These are phyloP conservation scores for Vicia faba DNA, from an alignment of 306 rosid species.

Conservation along the genomic window DNA sequence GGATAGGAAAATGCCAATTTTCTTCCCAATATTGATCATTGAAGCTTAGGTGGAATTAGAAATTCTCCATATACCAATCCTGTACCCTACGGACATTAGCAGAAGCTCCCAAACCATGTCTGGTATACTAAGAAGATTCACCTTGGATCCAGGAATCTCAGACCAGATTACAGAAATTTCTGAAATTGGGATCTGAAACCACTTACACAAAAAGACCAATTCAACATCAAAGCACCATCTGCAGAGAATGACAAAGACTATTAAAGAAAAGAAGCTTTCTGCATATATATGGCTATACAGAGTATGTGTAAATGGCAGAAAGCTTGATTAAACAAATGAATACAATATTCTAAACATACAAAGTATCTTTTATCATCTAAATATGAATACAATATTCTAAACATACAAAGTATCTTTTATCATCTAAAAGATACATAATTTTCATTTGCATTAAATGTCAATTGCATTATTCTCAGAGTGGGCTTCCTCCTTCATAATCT, in stretches of 20 bases:
- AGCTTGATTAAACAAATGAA: constrained; percentile 13
- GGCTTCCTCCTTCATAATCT: too few relatives aligned
- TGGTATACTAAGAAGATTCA: constrained; percentile 84
- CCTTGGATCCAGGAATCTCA: constrained; percentile 99
- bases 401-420: constrained; percentile 1
- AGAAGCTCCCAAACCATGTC: constrained; percentile 99
- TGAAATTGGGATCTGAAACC: constrained; percentile 71
- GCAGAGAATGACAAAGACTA: constrained; percentile 39
- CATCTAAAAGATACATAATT: neutral
- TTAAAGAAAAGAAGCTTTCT: neutral
- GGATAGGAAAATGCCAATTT: constrained; percentile 26
- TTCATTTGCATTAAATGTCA: neutral
- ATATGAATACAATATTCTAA: constrained; percentile 15
- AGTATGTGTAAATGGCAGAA: neutral
- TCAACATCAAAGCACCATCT: constrained; percentile 99
- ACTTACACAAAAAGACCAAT: constrained; percentile 70
- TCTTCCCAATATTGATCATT: constrained; percentile 24
- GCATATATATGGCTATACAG: too few relatives aligned
- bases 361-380: constrained; percentile 3
- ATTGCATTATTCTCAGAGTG: constrained; percentile 5
- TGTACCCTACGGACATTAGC: constrained; percentile 89
- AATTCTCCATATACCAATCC: constrained; percentile 85
- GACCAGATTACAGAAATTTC: constrained; percentile 96
- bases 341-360: neutral
- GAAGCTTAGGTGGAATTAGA: constrained; percentile 50